phyloP scores from a whole-genome alignment of 371 early-diverging fungal species.

The Zopfochytrium polystomum region DNA sequence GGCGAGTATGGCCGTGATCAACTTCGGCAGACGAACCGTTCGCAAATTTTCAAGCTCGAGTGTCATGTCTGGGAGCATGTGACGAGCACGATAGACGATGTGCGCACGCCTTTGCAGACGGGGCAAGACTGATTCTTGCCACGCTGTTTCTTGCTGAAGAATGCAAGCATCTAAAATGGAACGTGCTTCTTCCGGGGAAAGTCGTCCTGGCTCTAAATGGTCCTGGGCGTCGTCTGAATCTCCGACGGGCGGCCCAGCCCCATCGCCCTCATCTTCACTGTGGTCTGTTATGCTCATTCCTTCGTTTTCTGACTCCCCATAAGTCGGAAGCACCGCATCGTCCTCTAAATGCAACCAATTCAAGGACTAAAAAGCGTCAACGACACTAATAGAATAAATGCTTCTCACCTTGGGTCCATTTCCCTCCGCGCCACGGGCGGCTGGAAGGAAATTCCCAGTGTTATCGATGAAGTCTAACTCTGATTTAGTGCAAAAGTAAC shows the following conservation, averaged over 20 bases:
- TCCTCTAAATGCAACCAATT: too few species aligned
- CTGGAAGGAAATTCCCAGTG: conserved; percentile 26
- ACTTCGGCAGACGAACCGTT: neutral
- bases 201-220: neutral
- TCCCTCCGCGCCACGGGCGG: neutral
- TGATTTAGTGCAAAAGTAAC: neutral
- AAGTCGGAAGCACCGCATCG: conserved; percentile 44
- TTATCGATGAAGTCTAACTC: conserved; percentile 31
- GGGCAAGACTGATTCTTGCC: neutral
- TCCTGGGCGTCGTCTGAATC: neutral
- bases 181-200: neutral
- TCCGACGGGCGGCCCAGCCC: too few species aligned
- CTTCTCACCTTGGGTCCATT: neutral
- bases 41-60: conserved; percentile 4
- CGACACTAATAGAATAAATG: neutral
- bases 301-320: conserved; percentile 51
- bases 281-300: conserved; percentile 7
- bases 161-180: neutral
- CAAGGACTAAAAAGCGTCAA: too few species aligned
- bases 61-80: conserved; percentile 8
- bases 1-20: neutral
- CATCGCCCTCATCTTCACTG: conserved; percentile 1
- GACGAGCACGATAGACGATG: neutral
- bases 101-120: neutral
- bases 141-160: conserved; percentile 4